Evolutionary conservation across 768 basidiomycete species (phyloP), one percentile per base, ranked within the genome.

Genomic region (Rhizopogon vulgaris): DNA sequence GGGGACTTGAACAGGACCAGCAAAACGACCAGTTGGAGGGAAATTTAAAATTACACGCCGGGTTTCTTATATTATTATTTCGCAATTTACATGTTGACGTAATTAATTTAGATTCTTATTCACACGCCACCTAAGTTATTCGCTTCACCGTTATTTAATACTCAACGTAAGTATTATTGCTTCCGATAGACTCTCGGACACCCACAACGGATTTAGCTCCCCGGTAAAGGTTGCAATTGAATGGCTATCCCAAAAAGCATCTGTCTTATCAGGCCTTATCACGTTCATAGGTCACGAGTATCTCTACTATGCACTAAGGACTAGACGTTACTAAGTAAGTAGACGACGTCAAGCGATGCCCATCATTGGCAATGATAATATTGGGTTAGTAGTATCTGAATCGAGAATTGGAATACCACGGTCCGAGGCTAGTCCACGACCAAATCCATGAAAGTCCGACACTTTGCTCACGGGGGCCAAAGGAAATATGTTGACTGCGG

Each of bases 1-100:
- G 47, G 53, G 47, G 41, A 48, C 41, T 54, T 41, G 43, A 51
- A 53, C 43, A 40, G 53, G 25, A 53, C 54, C 36, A 55, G 59
- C 60, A 55, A 22, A 22, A 22, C 22, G 22, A 22, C 22, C 48
- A 53, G 48, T 30, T 30, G 28, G 17, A 28, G 18, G 30, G 42
- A 43, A 43, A 30, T 22, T 22, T 22, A 22, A 22, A 22, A 22
- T 42, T 6, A n/a, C n/a, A 42, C 38, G 17, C 38, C n/a, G 17
- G 3, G 30, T 45, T 32, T 32, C 43, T 46, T 46, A 32, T 46
- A 46, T 18, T 34, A 46, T 22, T 46, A 46, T 22, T 45, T 18
- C 28, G 3, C 28, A 18, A 30, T 43, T 45, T 45, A 45, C 43
- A 18, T 45, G 28, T 9, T 18, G 30, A 18, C 43, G 43, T 45